These are phyloP conservation scores for Boletales sp. DNA, from an alignment of 768 basidiomycete species.

Conservation along the genomic window DNA sequence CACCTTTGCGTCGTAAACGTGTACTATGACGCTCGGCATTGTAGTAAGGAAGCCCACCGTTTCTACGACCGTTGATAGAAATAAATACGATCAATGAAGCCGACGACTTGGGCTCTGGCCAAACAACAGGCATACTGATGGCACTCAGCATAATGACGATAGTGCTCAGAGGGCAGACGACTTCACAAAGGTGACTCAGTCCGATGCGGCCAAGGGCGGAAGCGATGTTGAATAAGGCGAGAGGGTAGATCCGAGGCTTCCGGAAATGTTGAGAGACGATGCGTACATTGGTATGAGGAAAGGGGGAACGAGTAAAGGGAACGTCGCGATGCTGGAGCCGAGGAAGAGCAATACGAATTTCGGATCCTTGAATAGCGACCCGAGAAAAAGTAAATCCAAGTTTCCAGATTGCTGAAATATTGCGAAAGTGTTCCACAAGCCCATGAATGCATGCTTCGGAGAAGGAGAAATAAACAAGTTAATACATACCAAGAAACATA, in stretches of 20 bases:
- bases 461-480: neutral
- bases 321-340: constrained; percentile 33
- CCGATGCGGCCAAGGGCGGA: constrained; percentile 32
- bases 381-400: constrained; percentile 2
- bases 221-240: constrained; percentile 34
- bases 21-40: constrained; percentile 30
- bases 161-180: constrained; percentile 27
- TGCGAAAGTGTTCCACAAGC: constrained; percentile 30
- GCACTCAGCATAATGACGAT: constrained; percentile 27
- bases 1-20: constrained; percentile 28
- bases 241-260: constrained; percentile 22
- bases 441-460: constrained; percentile 2
- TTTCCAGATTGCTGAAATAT: neutral
- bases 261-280: constrained; percentile 24
- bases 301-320: constrained; percentile 34
- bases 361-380: constrained; percentile 29
- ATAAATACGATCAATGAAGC: constrained; percentile 25
- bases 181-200: constrained; percentile 27
- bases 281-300: constrained; percentile 38
- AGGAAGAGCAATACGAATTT: constrained; percentile 28
- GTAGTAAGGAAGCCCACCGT: constrained; percentile 33
- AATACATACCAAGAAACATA: constrained; percentile 21
- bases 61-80: constrained; percentile 27
- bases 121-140: constrained; percentile 29
- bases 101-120: constrained; percentile 25